Percentiles rank a stretch among this genome's conserved stretches.
Evolutionary conservation across 345 rosid genomes (phyloP).

Genomic region (Physaria fendleri): DNA sequence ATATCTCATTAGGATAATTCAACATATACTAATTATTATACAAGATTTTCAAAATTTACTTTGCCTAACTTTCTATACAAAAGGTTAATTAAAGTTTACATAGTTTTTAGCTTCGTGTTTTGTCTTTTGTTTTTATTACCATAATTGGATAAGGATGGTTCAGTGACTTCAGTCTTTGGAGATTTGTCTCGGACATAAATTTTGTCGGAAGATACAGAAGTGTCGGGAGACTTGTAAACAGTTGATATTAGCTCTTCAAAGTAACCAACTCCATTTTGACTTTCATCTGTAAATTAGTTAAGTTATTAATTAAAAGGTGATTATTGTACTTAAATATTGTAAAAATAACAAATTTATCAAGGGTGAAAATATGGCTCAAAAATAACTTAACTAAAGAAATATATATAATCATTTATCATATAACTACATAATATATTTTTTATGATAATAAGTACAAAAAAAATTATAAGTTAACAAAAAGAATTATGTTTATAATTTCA

Average conservation of each 20-base stretch:
- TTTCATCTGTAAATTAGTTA: slow-evolving; percentile 35
- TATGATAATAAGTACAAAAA: too few relatives aligned
- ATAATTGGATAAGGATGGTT: slow-evolving; percentile 1
- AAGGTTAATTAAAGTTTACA: too few relatives aligned
- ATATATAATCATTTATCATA: too few relatives aligned
- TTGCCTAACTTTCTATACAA: slow-evolving; percentile 8
- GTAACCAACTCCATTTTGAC: slow-evolving; percentile 32
- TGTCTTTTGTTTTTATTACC: slow-evolving; percentile 38
- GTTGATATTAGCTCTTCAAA: slow-evolving; percentile 41
- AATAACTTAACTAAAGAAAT: too few relatives aligned
- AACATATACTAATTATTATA: slow-evolving; percentile 4
- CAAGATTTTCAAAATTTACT: slow-evolving; percentile 17
- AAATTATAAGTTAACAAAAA: too few relatives aligned
- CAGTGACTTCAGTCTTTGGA: too few relatives aligned
- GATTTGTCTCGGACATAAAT: not conserved
- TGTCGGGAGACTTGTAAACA: slow-evolving; percentile 34
- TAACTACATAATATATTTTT: too few relatives aligned
- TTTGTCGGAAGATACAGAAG: slow-evolving; percentile 31
- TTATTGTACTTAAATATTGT: too few relatives aligned
- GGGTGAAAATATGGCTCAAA: not conserved
- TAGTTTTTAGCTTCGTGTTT: slow-evolving; percentile 43
- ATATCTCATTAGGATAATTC: not conserved
- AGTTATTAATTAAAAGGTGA: not conserved
- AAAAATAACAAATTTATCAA: not conserved
- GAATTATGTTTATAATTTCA: too few relatives aligned